Conservation (phyloP, 805 yeast genomes). For the Priceomyces haplophilus region DNA sequence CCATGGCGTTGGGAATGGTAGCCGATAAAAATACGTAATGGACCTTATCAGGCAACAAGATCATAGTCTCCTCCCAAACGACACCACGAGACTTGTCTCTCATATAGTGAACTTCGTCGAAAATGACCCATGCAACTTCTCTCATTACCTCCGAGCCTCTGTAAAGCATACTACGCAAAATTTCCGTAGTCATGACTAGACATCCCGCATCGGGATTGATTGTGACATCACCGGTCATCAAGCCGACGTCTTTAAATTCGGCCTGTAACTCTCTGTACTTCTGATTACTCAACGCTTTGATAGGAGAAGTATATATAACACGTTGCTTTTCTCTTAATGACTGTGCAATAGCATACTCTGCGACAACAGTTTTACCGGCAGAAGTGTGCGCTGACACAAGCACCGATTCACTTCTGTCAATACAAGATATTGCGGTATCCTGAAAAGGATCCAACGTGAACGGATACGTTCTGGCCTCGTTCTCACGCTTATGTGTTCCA, state of each 20-base stretch:
- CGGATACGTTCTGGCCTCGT: constrained; percentile 87
- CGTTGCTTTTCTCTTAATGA: constrained; percentile 88
- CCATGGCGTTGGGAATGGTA: constrained; percentile 97
- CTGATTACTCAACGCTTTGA: constrained; percentile 91
- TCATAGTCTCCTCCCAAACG: constrained; percentile 99
- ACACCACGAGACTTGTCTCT: constrained; percentile 98
- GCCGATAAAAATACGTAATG: constrained; percentile 92
- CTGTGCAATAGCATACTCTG: constrained; percentile 95
- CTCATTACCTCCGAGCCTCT: constrained; percentile 98
- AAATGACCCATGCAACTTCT: constrained; percentile 98
- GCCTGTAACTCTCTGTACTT: constrained; percentile 89
- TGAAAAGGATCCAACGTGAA: constrained; percentile 96
- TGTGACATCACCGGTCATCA: constrained; percentile 99
- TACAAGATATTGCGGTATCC: constrained; percentile 93
- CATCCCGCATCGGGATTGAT: constrained; percentile 98
- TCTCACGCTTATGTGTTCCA: constrained; percentile 73
- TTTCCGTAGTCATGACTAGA: constrained; percentile 98
- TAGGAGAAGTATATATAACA: constrained; percentile 93
- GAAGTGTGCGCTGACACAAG: constrained; percentile 97
- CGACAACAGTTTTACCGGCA: constrained; percentile 96
- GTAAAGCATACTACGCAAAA: constrained; percentile 92
- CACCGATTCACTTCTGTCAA: constrained; percentile 91
- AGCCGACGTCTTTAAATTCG: constrained; percentile 94
- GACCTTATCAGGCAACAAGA: constrained; percentile 91
- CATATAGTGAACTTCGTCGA: constrained; percentile 98